These are phyloP conservation scores for Diutina sp. DNA, from an alignment of 1,139 yeast species.

Conservation along the genomic window DNA sequence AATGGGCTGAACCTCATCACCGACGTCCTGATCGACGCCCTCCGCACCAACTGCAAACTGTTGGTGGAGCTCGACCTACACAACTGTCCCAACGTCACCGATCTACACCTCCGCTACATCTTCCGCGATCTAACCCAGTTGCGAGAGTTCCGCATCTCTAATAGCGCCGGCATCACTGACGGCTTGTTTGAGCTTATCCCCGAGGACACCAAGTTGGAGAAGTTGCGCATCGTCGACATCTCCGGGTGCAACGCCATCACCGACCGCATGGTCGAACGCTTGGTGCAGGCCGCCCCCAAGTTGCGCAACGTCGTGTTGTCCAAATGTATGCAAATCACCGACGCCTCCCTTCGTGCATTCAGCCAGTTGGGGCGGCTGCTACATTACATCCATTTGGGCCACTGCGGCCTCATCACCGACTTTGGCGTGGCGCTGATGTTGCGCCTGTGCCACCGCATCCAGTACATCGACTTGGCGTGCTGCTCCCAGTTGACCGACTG, in stretches of 20 bases:
- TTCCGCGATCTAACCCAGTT: slow-evolving; percentile 55
- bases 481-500: slow-evolving; percentile 83
- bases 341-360: slow-evolving; percentile 62
- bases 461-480: slow-evolving; percentile 91
- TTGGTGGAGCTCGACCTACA: slow-evolving; percentile 87
- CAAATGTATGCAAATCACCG: slow-evolving; percentile 82
- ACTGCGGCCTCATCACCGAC: slow-evolving; percentile 85
- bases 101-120: slow-evolving; percentile 45
- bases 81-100: slow-evolving; percentile 65
- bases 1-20: slow-evolving; percentile 59
- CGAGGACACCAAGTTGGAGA: slow-evolving; percentile 27
- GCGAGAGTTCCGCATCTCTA: slow-evolving; percentile 74
- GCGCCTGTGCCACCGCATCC: slow-evolving; percentile 70
- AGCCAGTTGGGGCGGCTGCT: slow-evolving; percentile 67
- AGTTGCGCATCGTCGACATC: slow-evolving; percentile 69
- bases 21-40: slow-evolving; percentile 49
- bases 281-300: slow-evolving; percentile 71
- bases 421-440: slow-evolving; percentile 70
- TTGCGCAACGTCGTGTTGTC: slow-evolving; percentile 80
- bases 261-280: slow-evolving; percentile 62
- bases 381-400: slow-evolving; percentile 89
- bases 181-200: slow-evolving; percentile 38
- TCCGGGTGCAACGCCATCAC: slow-evolving; percentile 78
- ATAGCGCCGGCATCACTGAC: slow-evolving; percentile 61
- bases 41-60: slow-evolving; percentile 61